phyloP scores from a whole-genome alignment of 495 filamentous ascomycete species.

The Podospora bellae-mahoneyi region DNA sequence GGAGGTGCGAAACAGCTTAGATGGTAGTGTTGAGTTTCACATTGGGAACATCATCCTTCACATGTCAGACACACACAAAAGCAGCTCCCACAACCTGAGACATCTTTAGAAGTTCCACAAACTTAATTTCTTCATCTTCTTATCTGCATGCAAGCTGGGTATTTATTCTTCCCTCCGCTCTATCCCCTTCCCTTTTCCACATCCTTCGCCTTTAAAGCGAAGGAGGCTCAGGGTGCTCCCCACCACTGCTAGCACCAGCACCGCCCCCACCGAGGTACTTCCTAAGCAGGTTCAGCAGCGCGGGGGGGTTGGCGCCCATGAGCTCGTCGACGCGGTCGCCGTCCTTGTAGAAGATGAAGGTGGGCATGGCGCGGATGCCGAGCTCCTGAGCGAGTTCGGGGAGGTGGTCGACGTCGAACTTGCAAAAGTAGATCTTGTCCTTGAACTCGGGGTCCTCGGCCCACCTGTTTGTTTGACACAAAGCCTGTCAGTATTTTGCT shows the following conservation, averaged over 20 bases:
- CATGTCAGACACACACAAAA: no score
- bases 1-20: no score
- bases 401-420: slow-evolving; percentile 88
- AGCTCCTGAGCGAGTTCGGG: slow-evolving; percentile 73
- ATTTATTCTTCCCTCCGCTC: background rate
- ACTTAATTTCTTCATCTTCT: no score
- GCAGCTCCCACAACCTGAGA: no score
- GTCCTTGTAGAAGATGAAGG: slow-evolving; percentile 81
- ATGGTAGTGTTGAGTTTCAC: no score
- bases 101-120: no score
- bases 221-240: background rate
- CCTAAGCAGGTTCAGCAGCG: slow-evolving; percentile 19
- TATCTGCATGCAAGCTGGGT: background rate
- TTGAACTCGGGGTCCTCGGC: slow-evolving; percentile 48
- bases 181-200: background rate
- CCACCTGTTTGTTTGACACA: slow-evolving; percentile 39
- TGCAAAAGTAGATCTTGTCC: slow-evolving; percentile 67
- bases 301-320: slow-evolving; percentile 72
- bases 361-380: slow-evolving; percentile 91
- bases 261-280: slow-evolving; percentile 13
- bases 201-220: background rate
- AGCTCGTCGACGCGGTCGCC: slow-evolving; percentile 63
- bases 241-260: background rate
- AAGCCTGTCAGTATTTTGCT: slow-evolving; percentile 8
- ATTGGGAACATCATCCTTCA: no score